Percentiles rank a stretch among this genome's conserved stretches.
These are phyloP conservation scores for Colletotrichum theobromicola DNA, from an alignment of 2,329 filamentous ascomycete genomes.

Conservation along the genomic window DNA sequence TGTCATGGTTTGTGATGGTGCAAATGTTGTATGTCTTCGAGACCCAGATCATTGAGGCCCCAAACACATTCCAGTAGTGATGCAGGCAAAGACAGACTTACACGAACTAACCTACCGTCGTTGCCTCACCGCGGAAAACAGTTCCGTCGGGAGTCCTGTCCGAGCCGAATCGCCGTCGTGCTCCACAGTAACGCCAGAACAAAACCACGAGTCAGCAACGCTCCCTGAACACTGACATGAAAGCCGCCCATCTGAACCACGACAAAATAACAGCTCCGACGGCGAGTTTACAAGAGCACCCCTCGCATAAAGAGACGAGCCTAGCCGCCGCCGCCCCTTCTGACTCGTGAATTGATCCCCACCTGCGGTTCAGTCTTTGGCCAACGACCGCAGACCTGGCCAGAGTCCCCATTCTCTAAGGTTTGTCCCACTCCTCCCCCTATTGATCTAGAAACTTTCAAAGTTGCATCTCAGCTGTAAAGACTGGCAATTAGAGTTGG, in stretches of 20 bases:
- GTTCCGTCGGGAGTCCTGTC: accelerated
- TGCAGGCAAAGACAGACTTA: neutral
- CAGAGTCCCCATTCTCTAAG: neutral
- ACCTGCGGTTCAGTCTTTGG: neutral
- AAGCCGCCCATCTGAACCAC: neutral
- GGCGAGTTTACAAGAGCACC: neutral
- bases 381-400: neutral
- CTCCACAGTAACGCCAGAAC: neutral
- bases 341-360: neutral
- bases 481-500: neutral
- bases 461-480: neutral
- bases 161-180: neutral
- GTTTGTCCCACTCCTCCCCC: neutral
- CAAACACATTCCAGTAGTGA: neutral
- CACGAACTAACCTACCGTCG: neutral
- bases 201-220: neutral
- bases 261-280: neutral
- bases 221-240: neutral
- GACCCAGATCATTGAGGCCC: too few species aligned
- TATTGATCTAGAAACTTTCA: neutral
- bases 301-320: neutral
- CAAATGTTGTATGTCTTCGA: too few species aligned
- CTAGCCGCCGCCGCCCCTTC: neutral
- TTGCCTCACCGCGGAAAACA: accelerated
- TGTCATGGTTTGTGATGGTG: neutral